Evolutionary conservation across 2,329 filamentous ascomycete genomes (phyloP).

Genomic region (Leptographium radiaticola): DNA sequence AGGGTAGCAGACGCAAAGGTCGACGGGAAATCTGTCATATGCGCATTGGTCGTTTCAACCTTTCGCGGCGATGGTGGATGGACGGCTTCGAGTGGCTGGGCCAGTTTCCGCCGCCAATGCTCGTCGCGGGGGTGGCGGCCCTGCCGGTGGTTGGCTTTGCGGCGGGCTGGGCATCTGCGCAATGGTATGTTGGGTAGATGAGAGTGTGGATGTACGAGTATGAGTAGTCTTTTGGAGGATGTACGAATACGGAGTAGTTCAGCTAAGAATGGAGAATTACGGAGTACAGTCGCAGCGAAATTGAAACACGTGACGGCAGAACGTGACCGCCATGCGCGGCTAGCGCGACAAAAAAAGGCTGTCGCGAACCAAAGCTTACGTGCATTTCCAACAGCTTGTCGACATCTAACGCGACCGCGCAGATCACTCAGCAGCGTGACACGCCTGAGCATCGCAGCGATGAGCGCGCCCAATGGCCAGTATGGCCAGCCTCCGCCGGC

Average conservation of each 20-base stretch:
- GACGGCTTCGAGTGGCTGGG: slow-evolving; percentile 6
- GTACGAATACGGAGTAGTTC: no score
- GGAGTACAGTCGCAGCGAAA: not conserved
- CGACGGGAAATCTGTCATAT: slow-evolving; percentile 8
- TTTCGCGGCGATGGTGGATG: slow-evolving; percentile 11
- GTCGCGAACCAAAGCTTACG: no score
- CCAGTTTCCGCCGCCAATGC: slow-evolving; percentile 6
- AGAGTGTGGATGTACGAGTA: no score
- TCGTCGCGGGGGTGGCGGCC: slow-evolving; percentile 1
- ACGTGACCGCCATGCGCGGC: no score
- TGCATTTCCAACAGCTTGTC: not conserved
- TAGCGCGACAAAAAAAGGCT: no score
- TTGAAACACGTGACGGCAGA: not conserved
- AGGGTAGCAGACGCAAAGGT: not conserved
- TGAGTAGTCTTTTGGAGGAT: not conserved
- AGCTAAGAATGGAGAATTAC: no score
- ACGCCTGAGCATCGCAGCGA: slow-evolving; percentile 16
- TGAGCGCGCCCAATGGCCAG: slow-evolving; percentile 44
- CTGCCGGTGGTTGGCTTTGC: slow-evolving; percentile 9
- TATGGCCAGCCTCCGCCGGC: slow-evolving; percentile 28
- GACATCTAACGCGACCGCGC: not conserved
- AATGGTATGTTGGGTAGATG: not conserved
- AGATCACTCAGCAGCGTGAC: not conserved
- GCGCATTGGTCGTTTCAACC: slow-evolving; percentile 8
- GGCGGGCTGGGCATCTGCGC: not conserved